phyloP scores from a whole-genome alignment of 2,329 filamentous ascomycete species.

The Alternaria arborescens region DNA sequence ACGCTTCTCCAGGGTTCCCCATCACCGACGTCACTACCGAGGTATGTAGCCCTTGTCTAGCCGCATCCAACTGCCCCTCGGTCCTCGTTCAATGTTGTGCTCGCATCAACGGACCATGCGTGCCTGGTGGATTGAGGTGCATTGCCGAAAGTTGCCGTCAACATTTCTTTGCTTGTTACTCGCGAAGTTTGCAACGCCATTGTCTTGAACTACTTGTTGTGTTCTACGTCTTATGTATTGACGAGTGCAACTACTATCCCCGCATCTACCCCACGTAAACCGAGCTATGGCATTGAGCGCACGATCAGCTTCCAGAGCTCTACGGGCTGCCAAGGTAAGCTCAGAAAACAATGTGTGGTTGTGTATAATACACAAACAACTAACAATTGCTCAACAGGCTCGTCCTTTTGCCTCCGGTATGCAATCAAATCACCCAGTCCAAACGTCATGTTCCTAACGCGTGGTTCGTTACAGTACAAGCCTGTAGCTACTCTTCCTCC shows the following conservation, averaged over 20 bases:
- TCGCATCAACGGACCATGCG: conserved; percentile 37
- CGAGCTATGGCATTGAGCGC: conserved; percentile 70
- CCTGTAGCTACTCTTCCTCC: conserved; percentile 72
- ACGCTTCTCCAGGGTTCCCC: conserved; percentile 33
- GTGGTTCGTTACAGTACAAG: conserved; percentile 43
- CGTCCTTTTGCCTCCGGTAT: conserved; percentile 50
- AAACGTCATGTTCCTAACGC: conserved; percentile 20
- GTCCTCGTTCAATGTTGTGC: conserved; percentile 34
- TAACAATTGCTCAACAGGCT: conserved; percentile 33
- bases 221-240: conserved; percentile 13
- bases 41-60: conserved; percentile 15
- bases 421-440: conserved; percentile 31
- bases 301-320: conserved; percentile 67
- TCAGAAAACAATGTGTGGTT: background rate
- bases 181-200: conserved; percentile 4
- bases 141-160: conserved; percentile 44
- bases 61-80: conserved; percentile 42
- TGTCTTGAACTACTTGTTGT: conserved; percentile 10
- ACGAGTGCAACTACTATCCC: conserved; percentile 26
- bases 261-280: conserved; percentile 41
- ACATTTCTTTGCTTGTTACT: conserved; percentile 23
- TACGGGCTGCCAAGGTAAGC: conserved; percentile 71
- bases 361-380: background rate
- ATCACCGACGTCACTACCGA: conserved; percentile 15
- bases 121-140: conserved; percentile 28